Conservation (phyloP, 257 asterid species). For the Jacaranda mimosifolia region DNA sequence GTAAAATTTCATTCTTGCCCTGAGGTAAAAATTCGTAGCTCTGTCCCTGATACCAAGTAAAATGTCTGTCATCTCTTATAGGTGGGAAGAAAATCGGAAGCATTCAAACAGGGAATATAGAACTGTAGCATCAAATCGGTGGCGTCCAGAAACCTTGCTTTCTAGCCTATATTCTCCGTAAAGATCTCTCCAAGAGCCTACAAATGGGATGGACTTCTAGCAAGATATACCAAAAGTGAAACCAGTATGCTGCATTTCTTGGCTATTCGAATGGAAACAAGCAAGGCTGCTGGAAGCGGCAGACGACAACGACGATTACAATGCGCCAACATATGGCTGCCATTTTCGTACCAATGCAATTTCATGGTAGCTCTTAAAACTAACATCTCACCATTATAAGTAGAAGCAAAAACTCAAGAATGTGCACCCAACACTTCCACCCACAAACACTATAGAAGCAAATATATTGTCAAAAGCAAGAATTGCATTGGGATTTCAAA, state of each 20-base stretch:
- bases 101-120: not conserved
- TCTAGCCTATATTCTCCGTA: too few relatives aligned
- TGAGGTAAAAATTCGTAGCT: too few relatives aligned
- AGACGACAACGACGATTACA: not conserved
- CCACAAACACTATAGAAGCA: not conserved
- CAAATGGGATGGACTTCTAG: not conserved
- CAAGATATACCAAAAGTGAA: not conserved
- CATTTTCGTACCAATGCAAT: not conserved
- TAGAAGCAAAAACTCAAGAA: conserved; percentile 7
- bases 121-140: not conserved
- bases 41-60: not conserved
- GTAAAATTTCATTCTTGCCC: too few relatives aligned
- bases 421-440: not conserved
- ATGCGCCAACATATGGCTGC: conserved; percentile 11
- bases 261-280: not conserved
- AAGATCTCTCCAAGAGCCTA: not conserved
- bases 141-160: too few relatives aligned
- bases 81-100: not conserved
- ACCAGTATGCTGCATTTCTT: not conserved
- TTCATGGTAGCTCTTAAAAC: not conserved
- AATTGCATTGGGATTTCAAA: not conserved
- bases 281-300: not conserved
- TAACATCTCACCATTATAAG: conserved; percentile 2
- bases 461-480: not conserved
- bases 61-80: not conserved